A percentile compares a stretch with the other conserved stretches of the same genome.
phyloP scores from a whole-genome alignment of 2,329 filamentous ascomycete genomes.

The Trichoderma sp. region DNA sequence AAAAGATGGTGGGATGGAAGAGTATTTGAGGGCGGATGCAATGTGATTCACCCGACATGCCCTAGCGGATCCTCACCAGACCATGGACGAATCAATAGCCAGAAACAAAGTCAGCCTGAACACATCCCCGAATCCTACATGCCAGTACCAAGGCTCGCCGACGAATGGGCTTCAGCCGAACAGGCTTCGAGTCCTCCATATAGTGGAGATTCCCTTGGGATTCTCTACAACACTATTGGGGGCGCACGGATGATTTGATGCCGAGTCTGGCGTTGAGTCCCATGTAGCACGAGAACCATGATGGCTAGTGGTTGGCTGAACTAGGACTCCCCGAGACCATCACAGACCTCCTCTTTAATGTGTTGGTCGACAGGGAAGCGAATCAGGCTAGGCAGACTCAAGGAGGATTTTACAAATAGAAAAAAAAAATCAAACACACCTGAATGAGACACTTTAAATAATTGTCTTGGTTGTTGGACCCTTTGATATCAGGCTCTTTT shows the following conservation, averaged over 20 bases:
- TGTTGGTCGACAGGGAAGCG: not conserved
- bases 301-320: not conserved
- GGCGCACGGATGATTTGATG: not conserved
- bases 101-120: not conserved
- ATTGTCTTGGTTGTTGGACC: not conserved
- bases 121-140: not conserved
- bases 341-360: not conserved
- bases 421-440: not conserved
- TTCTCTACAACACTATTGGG: not conserved
- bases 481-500: not conserved
- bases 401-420: not conserved
- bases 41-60: not conserved
- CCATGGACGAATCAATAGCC: not conserved
- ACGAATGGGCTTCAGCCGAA: not conserved
- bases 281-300: slow-evolving; percentile 10
- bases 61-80: not conserved
- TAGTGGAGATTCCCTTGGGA: not conserved
- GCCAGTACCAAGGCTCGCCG: not conserved
- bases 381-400: not conserved
- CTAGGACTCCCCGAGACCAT: not conserved
- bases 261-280: not conserved
- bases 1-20: not conserved
- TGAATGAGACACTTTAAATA: not conserved
- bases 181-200: not conserved
- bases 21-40: not conserved